Evolutionary conservation across 2,329 filamentous ascomycete genomes (phyloP).

Genomic region (Cyanodermella asteris): DNA sequence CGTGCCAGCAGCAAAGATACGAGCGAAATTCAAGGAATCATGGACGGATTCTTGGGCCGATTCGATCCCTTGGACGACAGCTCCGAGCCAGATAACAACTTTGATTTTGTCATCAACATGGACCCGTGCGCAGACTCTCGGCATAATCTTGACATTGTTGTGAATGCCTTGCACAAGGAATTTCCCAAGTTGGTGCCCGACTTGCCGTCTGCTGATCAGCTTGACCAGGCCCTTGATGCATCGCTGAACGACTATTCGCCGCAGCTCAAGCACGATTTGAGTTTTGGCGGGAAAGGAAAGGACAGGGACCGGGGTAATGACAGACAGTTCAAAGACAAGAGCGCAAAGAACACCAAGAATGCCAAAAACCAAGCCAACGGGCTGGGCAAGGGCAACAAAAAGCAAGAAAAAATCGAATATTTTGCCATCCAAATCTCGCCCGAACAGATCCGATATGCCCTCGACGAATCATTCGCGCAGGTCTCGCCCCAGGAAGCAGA

Average conservation of each 20-base stretch:
- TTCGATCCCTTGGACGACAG: slow-evolving; percentile 58
- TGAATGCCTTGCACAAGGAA: slow-evolving; percentile 46
- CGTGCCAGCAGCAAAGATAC: slow-evolving; percentile 54
- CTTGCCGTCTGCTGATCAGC: slow-evolving; percentile 47
- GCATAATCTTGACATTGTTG: slow-evolving; percentile 61
- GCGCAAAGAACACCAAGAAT: slow-evolving; percentile 21
- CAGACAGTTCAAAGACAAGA: slow-evolving; percentile 27
- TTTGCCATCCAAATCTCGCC: slow-evolving; percentile 36
- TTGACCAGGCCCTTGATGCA: slow-evolving; percentile 57
- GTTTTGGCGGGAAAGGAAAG: too few species aligned
- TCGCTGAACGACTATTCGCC: slow-evolving; percentile 62
- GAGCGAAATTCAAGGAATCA: slow-evolving; percentile 63
- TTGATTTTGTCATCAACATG: slow-evolving; percentile 68
- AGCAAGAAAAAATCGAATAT: slow-evolving; percentile 35
- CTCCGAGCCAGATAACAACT: slow-evolving; percentile 51
- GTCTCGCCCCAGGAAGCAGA: slow-evolving; percentile 31
- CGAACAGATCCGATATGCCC: slow-evolving; percentile 29
- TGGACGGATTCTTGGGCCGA: slow-evolving; percentile 78
- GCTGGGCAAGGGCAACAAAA: slow-evolving; percentile 8
- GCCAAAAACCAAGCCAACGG: slow-evolving; percentile 10
- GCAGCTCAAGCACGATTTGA: slow-evolving; percentile 52
- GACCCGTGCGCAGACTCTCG: slow-evolving; percentile 59
- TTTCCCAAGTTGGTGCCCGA: slow-evolving; percentile 57
- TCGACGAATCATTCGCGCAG: slow-evolving; percentile 48
- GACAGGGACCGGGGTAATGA: too few species aligned